Conservation (phyloP, 2,329 filamentous ascomycete genomes). For the Neonectria neomacrospora region DNA sequence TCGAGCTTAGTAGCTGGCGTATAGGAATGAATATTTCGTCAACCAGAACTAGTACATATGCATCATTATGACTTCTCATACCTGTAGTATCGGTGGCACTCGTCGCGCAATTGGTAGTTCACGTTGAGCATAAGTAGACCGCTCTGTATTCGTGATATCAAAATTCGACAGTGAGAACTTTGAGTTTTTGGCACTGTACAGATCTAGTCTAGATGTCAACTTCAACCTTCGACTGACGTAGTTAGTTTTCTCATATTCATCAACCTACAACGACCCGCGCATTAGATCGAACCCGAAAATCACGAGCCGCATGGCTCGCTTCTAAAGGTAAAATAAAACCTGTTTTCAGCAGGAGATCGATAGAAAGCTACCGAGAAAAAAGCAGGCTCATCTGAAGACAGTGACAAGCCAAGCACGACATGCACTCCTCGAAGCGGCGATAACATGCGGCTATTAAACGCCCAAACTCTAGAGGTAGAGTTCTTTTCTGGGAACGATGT, state of each 20-base stretch:
- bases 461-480: conserved; percentile 35
- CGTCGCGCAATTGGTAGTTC: not conserved
- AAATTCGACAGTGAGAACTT: not conserved
- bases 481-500: conserved; percentile 32
- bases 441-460: conserved; percentile 43
- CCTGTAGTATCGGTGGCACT: no score
- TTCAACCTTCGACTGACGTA: not conserved
- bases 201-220: conserved; percentile 5
- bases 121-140: not conserved
- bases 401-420: not conserved
- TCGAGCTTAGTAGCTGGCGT: not conserved
- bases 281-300: no score
- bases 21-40: not conserved
- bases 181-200: conserved; percentile 10
- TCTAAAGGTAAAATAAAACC: no score
- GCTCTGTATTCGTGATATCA: not conserved
- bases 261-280: conserved; percentile 1
- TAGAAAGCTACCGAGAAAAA: not conserved
- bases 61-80: not conserved
- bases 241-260: not conserved
- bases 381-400: not conserved
- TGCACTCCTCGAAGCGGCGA: not conserved
- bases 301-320: not conserved
- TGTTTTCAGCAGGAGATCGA: not conserved
- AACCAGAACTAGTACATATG: not conserved